phyloP scores from a whole-genome alignment of 768 basidiomycete genomes.

The Astraeus odoratus region DNA sequence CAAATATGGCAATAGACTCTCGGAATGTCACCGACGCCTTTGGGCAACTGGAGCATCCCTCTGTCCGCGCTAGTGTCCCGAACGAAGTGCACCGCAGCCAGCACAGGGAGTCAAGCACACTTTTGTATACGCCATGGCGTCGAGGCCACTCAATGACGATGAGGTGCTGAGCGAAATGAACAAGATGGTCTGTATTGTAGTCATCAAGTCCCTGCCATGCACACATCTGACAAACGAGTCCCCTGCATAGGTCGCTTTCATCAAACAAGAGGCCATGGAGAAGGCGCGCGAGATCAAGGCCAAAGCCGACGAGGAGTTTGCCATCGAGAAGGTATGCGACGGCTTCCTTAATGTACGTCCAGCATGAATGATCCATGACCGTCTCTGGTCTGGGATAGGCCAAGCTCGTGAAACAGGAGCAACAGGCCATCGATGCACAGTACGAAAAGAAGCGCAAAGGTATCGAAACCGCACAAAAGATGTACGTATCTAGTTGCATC shows the following conservation, averaged over 20 bases:
- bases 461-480: conserved; percentile 91
- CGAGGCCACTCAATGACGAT: conserved; percentile 83
- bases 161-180: conserved; percentile 97
- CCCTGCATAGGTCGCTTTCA: conserved; percentile 77
- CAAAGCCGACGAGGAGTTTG: conserved; percentile 98
- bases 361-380: background rate
- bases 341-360: background rate
- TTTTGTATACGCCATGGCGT: conserved; percentile 44
- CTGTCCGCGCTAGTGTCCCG: background rate
- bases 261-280: conserved; percentile 97
- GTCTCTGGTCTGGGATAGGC: conserved; percentile 45
- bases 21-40: no score
- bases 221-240: conserved; percentile 2
- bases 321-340: conserved; percentile 82
- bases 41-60: background rate
- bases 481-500: conserved; percentile 45
- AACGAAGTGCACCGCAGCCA: background rate
- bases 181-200: conserved; percentile 74
- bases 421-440: conserved; percentile 87
- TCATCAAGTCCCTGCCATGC: conserved; percentile 2
- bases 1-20: background rate
- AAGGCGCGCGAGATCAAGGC: conserved; percentile 96
- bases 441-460: conserved; percentile 97
- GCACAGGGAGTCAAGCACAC: background rate
- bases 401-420: conserved; percentile 94